Conservation (phyloP, 768 basidiomycete species). For the Hygrophorus russula region DNA sequence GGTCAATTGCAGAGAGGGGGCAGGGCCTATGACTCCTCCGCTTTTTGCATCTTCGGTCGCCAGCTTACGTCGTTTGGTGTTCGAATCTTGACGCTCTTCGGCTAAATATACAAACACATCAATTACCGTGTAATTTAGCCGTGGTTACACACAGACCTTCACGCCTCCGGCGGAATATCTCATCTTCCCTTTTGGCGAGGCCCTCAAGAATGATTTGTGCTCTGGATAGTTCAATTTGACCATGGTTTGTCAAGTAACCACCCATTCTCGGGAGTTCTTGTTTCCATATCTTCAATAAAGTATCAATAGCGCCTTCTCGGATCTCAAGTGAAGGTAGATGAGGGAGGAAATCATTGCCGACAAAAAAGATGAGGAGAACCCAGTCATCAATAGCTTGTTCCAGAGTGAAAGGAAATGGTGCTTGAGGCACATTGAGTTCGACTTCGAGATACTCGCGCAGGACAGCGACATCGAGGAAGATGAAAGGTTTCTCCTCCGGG, state of each 20-base stretch:
- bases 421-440: constrained; percentile 76
- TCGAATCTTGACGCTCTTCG: constrained; percentile 89
- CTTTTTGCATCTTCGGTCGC: constrained; percentile 32
- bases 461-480: constrained; percentile 95
- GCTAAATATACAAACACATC: constrained; percentile 36
- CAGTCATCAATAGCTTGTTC: constrained; percentile 99
- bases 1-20: constrained; percentile 36
- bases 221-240: constrained; percentile 72
- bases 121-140: constrained; percentile 12
- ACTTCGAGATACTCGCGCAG: constrained; percentile 97
- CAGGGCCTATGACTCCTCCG: constrained; percentile 32
- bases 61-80: constrained; percentile 78
- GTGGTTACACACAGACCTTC: constrained; percentile 57
- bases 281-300: constrained; percentile 92
- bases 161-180: constrained; percentile 85
- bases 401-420: constrained; percentile 80
- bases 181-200: constrained; percentile 88
- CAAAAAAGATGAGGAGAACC: constrained; percentile 99
- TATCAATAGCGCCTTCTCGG: constrained; percentile 98
- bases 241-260: constrained; percentile 92
- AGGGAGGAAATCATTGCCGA: constrained; percentile 98
- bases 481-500: constrained; percentile 88
- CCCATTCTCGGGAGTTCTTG: constrained; percentile 90
- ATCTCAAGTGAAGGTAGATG: constrained; percentile 98
- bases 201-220: constrained; percentile 94